Base-by-base conservation (phyloP, 805 yeast species). In the Barnettozyma populi region DNA sequence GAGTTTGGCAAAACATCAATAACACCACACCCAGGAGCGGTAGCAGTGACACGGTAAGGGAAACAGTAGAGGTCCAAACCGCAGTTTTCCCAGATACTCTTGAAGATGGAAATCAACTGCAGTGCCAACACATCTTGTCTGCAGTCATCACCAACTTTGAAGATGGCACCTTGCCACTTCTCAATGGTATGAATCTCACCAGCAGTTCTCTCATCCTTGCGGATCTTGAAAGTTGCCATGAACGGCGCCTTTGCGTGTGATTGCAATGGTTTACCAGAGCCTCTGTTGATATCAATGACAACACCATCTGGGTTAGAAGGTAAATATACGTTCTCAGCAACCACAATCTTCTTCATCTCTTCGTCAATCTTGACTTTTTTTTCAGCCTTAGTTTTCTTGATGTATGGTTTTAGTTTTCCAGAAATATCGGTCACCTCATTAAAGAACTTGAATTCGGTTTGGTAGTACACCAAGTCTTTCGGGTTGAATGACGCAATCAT, bases 171-270 rank as follows among this genome's bases (percentile, higher is more conserved):
- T 62, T 90, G 90, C 95, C 95, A 86, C 54, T 74, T 78, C 44
- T 86, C 92, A 43, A 78, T 63, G 5, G 76, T 73, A 6, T 61
- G 54, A n/a, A 53, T 55, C 25, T 61, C 74, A 39, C 74, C 76
- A 13, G 62, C 60, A 19, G 70, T 72, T 14, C 67, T 66, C 16
- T 76, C 72, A 5, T 79, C 78, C 56, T 80, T 82, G 41, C 77
- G 75, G 56, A 94, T 90, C 66, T 82, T 86, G 73, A 94, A 94
- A 1, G 95, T 84, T 0, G 99, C 99, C 90, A 94, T 77, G 64
- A 90, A 94, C 35, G 99, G 99, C 0, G 99, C 98, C 64, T 94
- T 94, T 13, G 99, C 99, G 65, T 94, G 99, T 11, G 96, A 87
- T 68, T 94, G 99, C 57, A 94, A 72, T 8, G 99, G 99, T 58